Percentiles rank a stretch among this genome's conserved stretches.
phyloP scores from a whole-genome alignment of 352 stramenopile genomes.

The Globisporangium canariense region DNA sequence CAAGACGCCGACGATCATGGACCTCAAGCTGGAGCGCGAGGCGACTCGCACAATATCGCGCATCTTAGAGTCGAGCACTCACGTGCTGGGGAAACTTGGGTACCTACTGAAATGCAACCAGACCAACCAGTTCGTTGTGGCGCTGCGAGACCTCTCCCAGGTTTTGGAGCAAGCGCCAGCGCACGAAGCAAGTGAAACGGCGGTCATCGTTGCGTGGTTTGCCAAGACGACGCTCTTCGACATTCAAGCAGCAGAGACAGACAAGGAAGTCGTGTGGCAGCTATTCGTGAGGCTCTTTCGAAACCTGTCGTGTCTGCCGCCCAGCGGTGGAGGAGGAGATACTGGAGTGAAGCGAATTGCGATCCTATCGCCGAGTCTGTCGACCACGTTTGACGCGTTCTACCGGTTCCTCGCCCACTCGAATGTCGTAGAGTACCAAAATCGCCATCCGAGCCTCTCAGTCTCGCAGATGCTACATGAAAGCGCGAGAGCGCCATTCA shows the following conservation, averaged over 20 bases:
- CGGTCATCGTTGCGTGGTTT: constrained; percentile 35
- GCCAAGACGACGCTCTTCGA: constrained; percentile 36
- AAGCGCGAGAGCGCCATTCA: constrained; percentile 22
- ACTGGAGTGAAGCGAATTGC: background rate
- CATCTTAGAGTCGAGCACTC: constrained; percentile 32
- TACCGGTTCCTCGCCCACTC: constrained; percentile 46
- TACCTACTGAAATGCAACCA: constrained; percentile 45
- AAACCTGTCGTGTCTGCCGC: constrained; percentile 8
- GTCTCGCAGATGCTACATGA: constrained; percentile 18
- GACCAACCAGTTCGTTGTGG: constrained; percentile 52
- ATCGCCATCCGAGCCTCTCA: background rate
- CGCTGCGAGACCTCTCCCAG: constrained; percentile 41
- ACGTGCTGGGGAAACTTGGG: constrained; percentile 38
- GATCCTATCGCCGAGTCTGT: constrained; percentile 23
- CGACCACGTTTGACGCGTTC: constrained; percentile 36
- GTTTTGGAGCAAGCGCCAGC: constrained; percentile 19
- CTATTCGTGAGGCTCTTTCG: constrained; percentile 29
- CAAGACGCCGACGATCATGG: background rate
- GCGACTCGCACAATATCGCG: constrained; percentile 9
- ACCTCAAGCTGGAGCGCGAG: constrained; percentile 1
- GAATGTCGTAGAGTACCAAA: constrained; percentile 29
- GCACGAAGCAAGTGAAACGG: constrained; percentile 10
- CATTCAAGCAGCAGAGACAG: constrained; percentile 35
- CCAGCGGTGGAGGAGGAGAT: background rate
- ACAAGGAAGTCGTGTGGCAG: constrained; percentile 42